Conservation (phyloP, 768 basidiomycete species). For the Austroboletus festivus region DNA sequence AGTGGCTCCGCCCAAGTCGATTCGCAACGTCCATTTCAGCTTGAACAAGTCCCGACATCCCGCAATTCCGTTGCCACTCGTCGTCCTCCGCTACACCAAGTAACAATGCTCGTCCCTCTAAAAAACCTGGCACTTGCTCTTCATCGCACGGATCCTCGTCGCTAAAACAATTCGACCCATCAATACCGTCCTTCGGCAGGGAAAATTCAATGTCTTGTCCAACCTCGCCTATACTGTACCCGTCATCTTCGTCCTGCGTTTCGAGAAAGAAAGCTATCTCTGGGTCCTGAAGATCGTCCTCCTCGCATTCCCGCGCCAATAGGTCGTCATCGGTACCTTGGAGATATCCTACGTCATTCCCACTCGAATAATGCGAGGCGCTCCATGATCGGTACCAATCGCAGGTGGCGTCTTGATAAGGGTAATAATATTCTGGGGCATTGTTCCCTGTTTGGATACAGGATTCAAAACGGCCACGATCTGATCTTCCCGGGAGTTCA, state of each 20-base stretch:
- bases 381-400: conserved; percentile 2
- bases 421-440: conserved; percentile 1
- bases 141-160: not conserved
- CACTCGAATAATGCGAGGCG: not conserved
- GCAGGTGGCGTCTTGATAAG: not conserved
- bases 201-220: not conserved
- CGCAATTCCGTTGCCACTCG: not conserved
- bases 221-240: not conserved
- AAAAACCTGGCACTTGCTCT: conserved; percentile 32
- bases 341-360: conserved; percentile 3
- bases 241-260: not conserved
- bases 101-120: conserved; percentile 54
- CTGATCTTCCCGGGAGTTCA: not conserved
- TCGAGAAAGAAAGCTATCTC: not conserved
- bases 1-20: conserved; percentile 50
- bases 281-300: not conserved
- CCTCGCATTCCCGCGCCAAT: conserved; percentile 4
- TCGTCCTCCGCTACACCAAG: conserved; percentile 32
- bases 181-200: no score
- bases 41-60: conserved; percentile 30
- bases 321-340: not conserved
- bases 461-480: not conserved
- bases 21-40: conserved; percentile 64
- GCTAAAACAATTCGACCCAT: not conserved
- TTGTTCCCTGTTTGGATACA: no score